phyloP scores from a whole-genome alignment of 1,284 basidiomycete species.

The Prillingera fragicola region DNA sequence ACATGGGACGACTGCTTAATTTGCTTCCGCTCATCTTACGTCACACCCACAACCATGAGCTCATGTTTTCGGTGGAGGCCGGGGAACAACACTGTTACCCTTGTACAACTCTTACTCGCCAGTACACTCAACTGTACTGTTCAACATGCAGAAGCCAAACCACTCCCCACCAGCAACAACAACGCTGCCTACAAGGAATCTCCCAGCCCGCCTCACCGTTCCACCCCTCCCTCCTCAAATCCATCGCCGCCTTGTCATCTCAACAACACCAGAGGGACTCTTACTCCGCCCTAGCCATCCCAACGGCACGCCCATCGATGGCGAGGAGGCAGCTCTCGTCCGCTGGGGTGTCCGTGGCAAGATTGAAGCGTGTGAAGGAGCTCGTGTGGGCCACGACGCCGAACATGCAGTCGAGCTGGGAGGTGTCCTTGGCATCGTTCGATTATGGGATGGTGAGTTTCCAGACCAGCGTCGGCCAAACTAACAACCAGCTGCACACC shows the following conservation, averaged over 20 bases:
- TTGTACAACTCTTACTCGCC: no score
- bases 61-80: no score
- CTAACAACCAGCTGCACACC: conserved; percentile 38
- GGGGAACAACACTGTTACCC: no score
- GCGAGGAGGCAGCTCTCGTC: conserved; percentile 23
- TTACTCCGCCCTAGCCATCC: conserved; percentile 20
- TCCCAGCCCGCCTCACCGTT: conserved; percentile 39
- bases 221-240: conserved; percentile 41
- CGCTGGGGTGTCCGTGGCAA: conserved; percentile 40
- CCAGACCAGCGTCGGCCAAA: background rate
- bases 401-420: conserved; percentile 39
- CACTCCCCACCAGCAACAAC: no score
- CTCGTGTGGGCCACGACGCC: background rate
- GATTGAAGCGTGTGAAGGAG: conserved; percentile 20
- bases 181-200: no score
- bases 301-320: conserved; percentile 1
- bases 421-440: conserved; percentile 42
- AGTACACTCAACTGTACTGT: no score
- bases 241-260: conserved; percentile 31
- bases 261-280: conserved; percentile 26
- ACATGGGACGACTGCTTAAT: no score
- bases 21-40: no score
- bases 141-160: no score
- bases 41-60: no score
- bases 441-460: conserved; percentile 45